Percentiles rank a stretch among this genome's conserved stretches.
Evolutionary conservation across 495 filamentous ascomycete species (phyloP).

Genomic region (Neurospora pannonica): DNA sequence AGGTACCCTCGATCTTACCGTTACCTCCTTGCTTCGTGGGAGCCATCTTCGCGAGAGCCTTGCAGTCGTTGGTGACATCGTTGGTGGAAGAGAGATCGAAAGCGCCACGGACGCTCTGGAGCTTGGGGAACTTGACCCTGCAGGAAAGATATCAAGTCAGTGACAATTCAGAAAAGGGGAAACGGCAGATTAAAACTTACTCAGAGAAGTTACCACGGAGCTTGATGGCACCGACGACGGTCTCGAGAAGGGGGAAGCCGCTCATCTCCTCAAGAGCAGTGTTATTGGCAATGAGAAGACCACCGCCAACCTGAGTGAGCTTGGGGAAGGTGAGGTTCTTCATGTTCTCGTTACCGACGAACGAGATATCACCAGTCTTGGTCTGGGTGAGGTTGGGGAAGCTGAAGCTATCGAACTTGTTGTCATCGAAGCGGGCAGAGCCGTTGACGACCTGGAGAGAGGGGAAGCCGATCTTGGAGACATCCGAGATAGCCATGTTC

Average conservation of each 20-base stretch:
- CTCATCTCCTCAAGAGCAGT: constrained; percentile 53
- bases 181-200: constrained; percentile 44
- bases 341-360: constrained; percentile 68
- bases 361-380: constrained; percentile 57
- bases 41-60: constrained; percentile 34
- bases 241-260: constrained; percentile 55
- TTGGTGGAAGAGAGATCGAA: constrained; percentile 76
- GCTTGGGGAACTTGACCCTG: constrained; percentile 59
- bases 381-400: constrained; percentile 75
- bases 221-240: constrained; percentile 79
- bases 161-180: neutral
- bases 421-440: constrained; percentile 75
- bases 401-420: constrained; percentile 55
- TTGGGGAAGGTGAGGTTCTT: constrained; percentile 65
- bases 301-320: constrained; percentile 63
- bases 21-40: constrained; percentile 27
- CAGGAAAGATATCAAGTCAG: neutral
- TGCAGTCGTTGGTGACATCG: constrained; percentile 44
- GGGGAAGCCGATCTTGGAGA: constrained; percentile 62
- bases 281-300: constrained; percentile 82
- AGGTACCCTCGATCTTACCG: constrained; percentile 50
- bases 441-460: constrained; percentile 68
- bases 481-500: constrained; percentile 86
- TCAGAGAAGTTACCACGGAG: constrained; percentile 74
- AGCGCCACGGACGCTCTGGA: constrained; percentile 71